Evolutionary conservation across 179 eudicot species (phyloP), one percentile per base, ranked within the genome.

Genomic region (Amaranthus tricolor): DNA sequence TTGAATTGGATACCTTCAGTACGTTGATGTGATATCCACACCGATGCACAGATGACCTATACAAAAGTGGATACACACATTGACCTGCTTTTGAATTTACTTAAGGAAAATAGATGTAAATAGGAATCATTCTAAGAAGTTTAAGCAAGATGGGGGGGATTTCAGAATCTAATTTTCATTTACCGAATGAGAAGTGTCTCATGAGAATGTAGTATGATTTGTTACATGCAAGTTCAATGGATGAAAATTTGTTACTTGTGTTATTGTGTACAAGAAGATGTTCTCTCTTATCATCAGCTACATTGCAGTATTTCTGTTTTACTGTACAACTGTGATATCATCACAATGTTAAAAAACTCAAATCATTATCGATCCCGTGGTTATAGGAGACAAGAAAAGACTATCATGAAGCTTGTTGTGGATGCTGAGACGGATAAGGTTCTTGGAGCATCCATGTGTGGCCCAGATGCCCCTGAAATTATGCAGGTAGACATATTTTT

Each of bases 371-470:
- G 15, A 21, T 63, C 66, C 50, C 58, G 21, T 70, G 47, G 14
- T 45, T 72, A 43, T 50, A 95, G 99, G 74, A 89, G 99, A n/a
- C 95, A 88, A 85, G 98, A 95, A 84, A 95, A 93, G 82, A 78
- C 97, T 31, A 62, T 93, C 51, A 93, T 95, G 99, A 95, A 95
- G 88, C 94, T 95, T 77, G 70, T 95, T 71, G 99, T 95, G 63
- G 97, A 93, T 78, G 89, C 89, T 62, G 91, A 88, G 79, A 91
- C 97, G 2, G 94, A 95, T 85, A 93, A 86, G 85, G 99, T 95
- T 77, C 82, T 93, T 76, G 99, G 99, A 76, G 98, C 98, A 67
- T 88, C 99, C 79, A 95, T 95, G 99, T 93, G 96, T 64, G 98
- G 99, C 62, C 97, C 98, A 52, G 99, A 95, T 86, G 89, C 98